These are phyloP conservation scores for Daedaleopsis sinensis DNA, from an alignment of 768 basidiomycete species.

Conservation along the genomic window DNA sequence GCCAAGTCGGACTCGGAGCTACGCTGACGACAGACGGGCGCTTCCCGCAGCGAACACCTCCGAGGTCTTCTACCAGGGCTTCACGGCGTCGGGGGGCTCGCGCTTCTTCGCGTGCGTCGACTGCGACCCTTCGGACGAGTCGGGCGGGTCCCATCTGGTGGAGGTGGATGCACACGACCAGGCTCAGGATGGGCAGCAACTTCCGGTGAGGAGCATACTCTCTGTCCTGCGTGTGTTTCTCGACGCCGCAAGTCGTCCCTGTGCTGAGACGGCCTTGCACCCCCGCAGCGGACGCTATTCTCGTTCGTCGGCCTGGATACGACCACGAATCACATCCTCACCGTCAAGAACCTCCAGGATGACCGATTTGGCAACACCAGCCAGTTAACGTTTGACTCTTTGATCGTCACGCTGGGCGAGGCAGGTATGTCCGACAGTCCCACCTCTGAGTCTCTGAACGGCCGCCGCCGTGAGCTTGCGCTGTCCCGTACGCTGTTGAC, in stretches of 20 bases:
- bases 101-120: constrained; percentile 36
- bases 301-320: constrained; percentile 31
- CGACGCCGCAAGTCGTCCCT: neutral
- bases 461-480: no score
- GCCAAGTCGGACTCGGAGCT: no score
- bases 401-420: constrained; percentile 18
- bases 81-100: constrained; percentile 27
- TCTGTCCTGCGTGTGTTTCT: neutral
- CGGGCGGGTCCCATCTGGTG: constrained; percentile 11
- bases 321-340: constrained; percentile 25
- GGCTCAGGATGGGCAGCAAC: constrained; percentile 19
- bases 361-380: constrained; percentile 20
- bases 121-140: constrained; percentile 24
- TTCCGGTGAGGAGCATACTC: constrained; percentile 22
- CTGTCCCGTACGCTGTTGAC: no score
- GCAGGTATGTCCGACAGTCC: neutral
- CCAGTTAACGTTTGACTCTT: constrained; percentile 31
- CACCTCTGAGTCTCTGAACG: no score
- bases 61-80: constrained; percentile 33
- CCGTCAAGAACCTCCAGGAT: constrained; percentile 31
- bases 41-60: constrained; percentile 26
- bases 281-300: constrained; percentile 31
- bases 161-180: constrained; percentile 29
- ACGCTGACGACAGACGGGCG: neutral
- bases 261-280: no score